Evolutionary conservation across 2,329 filamentous ascomycete genomes (phyloP).

Genomic region (Microdochium trichocladiopsis): DNA sequence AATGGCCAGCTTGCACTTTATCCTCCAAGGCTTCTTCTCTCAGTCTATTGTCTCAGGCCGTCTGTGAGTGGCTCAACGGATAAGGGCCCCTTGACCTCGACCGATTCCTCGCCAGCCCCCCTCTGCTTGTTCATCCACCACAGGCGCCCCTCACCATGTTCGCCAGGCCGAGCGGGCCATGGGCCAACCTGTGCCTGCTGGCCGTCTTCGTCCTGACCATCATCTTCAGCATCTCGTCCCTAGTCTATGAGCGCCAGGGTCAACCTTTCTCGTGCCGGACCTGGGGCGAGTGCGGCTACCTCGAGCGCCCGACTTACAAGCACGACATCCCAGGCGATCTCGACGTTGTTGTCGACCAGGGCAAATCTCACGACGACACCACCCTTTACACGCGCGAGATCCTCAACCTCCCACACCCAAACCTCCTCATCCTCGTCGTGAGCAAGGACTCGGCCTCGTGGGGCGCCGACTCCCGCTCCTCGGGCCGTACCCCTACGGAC

Average conservation of each 20-base stretch:
- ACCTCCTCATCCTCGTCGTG: slow-evolving; percentile 15
- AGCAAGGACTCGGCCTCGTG: slow-evolving; percentile 16
- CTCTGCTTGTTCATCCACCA: no score
- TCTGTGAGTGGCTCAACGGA: no score
- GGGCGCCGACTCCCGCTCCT: slow-evolving; percentile 17
- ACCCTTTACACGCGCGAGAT: neutral
- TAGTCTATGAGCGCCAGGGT: neutral
- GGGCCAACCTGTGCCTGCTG: neutral
- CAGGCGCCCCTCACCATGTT: neutral
- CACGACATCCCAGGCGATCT: neutral
- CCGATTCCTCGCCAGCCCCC: no score
- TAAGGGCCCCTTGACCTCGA: no score
- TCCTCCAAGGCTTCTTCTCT: no score
- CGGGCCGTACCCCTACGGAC: slow-evolving; percentile 17
- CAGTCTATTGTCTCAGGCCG: no score
- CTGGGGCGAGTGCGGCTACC: neutral
- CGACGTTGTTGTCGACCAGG: neutral
- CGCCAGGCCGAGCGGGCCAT: neutral
- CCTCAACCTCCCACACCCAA: slow-evolving; percentile 5
- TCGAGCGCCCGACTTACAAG: neutral
- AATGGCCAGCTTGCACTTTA: no score
- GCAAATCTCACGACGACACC: neutral
- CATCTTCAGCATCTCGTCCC: neutral
- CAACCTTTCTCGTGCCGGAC: neutral
- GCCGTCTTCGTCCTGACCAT: neutral